phyloP scores from a whole-genome alignment of 257 asterid species.

The Nicotiana tabacum region DNA sequence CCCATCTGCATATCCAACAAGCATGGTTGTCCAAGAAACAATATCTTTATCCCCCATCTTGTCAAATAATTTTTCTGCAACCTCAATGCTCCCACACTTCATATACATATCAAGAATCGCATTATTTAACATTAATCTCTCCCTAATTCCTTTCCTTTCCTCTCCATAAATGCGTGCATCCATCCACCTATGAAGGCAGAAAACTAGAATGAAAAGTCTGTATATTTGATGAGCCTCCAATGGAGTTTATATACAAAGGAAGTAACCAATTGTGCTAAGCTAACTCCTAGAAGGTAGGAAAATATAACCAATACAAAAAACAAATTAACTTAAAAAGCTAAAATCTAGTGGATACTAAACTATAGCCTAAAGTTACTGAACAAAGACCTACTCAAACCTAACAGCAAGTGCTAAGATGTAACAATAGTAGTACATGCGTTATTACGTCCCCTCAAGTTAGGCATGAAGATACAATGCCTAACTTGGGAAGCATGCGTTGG shows the following conservation, averaged over 20 bases:
- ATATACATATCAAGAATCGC: conserved; percentile 74
- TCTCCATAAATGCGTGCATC: conserved; percentile 47
- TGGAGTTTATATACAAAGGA: too few relatives aligned
- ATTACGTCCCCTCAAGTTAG: not conserved
- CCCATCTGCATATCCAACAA: conserved; percentile 60
- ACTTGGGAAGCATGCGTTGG: not conserved
- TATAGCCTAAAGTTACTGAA: too few relatives aligned
- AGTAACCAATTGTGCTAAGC: too few relatives aligned
- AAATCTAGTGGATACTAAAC: too few relatives aligned
- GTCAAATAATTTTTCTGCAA: conserved; percentile 47
- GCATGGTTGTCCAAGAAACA: conserved; percentile 72
- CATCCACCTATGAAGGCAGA: conserved; percentile 30
- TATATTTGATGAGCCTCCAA: too few relatives aligned
- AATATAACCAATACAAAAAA: too few relatives aligned
- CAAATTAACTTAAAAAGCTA: too few relatives aligned
- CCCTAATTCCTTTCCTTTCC: conserved; percentile 30
- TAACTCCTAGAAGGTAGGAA: too few relatives aligned
- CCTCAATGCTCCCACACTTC: conserved; percentile 53
- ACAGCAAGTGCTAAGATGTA: too few relatives aligned
- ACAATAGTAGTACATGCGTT: too few relatives aligned
- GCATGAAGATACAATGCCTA: not conserved
- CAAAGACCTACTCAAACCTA: too few relatives aligned
- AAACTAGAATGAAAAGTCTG: too few relatives aligned
- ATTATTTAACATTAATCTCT: conserved; percentile 42
- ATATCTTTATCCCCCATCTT: conserved; percentile 53